These are phyloP conservation scores for Diaporthe sp. DNA, from an alignment of 2,329 filamentous ascomycete genomes.

Conservation along the genomic window DNA sequence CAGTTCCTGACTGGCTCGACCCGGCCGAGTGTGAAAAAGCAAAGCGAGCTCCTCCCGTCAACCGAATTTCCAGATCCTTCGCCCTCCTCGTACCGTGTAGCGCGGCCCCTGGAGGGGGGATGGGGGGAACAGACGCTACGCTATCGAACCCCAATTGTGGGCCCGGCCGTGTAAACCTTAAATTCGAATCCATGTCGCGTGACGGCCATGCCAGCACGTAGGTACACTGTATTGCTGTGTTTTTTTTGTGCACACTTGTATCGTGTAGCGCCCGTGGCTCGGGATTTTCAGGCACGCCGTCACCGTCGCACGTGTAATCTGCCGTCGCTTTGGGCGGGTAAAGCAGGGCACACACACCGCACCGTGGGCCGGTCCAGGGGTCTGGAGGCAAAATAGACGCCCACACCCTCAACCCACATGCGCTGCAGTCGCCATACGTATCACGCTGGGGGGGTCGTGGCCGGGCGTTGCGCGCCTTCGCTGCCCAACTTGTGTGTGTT, in stretches of 20 bases:
- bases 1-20: constrained; percentile 27
- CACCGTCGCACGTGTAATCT: constrained; percentile 30
- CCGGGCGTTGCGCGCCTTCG: not conserved
- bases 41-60: constrained; percentile 28
- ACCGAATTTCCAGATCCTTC: constrained; percentile 31
- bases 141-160: constrained; percentile 24
- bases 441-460: not conserved
- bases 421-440: not conserved
- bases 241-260: not conserved
- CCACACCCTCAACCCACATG: constrained; percentile 1
- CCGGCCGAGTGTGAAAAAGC: constrained; percentile 26
- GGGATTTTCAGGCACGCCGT: constrained; percentile 30
- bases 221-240: not conserved
- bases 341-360: not conserved
- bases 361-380: not conserved
- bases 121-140: not conserved
- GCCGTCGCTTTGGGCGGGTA: constrained; percentile 30
- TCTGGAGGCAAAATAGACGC: constrained; percentile 4
- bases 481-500: not conserved
- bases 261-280: not conserved
- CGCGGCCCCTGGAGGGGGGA: not conserved
- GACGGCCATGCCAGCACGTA: not conserved
- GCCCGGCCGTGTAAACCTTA: constrained; percentile 22
- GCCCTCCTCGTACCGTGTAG: not conserved
- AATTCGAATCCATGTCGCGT: constrained; percentile 19